Base-by-base conservation (phyloP, 2,329 filamentous ascomycete genomes). In the Blastomyces silverae region DNA sequence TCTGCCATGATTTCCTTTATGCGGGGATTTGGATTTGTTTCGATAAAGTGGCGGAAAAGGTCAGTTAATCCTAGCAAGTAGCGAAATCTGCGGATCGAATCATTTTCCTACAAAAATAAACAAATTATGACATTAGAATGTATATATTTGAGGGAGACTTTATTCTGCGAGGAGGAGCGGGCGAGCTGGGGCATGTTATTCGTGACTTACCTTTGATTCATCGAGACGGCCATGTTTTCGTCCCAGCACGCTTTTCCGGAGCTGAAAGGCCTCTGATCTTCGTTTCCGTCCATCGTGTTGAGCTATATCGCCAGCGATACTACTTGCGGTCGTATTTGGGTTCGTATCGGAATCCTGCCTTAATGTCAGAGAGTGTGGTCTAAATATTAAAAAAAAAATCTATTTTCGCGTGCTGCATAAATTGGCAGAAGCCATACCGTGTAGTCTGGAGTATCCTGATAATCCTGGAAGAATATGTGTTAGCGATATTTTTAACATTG, bases 41-140 rank as follows among this genome's bases (percentile, higher is more conserved):
- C 92, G 79, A 99, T 99, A 77, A 99, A 99, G 79, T 99, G 94
- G 69, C 95, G 91, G 81, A 99, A 99, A 25, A 99, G 83, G 73
- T 99, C 94, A 20, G 94, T 99, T 62, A 99, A 82, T 34, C 95
- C 95, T 17, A 99, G 85, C 1, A 99, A 85, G 76, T 99, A 99
- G 68, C 92, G 88, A 76, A 99, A 99, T 75, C 94, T 85, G 71
- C 93, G 87, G 73, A 97, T 91, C 0, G 91, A 95, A 73, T 97
- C 93, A 82, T 97, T 91, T 80, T 97, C 93, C 90, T 93, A 64
- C 50, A 61, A 44, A 31, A 13, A 17, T 20, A 44, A 20, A 42
- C 1, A 17, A 17, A 44, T 6, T 10, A 8, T 37, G 3, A 44
- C 42, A 44, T 20, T 5, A 44, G 42, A 44, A 44, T 17, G 34